Base-by-base conservation (phyloP, 192 early-diverging fungal species). In the Haplosporangium gracile region DNA sequence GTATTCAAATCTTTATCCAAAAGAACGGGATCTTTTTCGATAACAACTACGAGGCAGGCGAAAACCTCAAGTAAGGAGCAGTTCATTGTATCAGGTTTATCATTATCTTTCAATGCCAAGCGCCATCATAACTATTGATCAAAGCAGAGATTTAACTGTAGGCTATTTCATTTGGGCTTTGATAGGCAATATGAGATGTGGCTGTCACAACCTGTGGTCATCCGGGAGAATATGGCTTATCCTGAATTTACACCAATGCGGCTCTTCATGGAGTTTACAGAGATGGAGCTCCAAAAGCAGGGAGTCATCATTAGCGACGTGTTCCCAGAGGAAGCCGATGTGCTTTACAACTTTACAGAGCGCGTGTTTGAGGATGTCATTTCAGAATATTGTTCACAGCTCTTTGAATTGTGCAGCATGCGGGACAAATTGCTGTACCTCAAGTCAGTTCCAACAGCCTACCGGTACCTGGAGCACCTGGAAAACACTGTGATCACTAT, bases 11-110 rank as follows among this genome's bases (percentile, higher is more conserved):
- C 2, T 97, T 95, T 82, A 93, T 97, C 68, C 94, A 96, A 36
- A 97, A 97, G 79, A 95, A 96, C 80, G 95, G 94, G 55, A 93
- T 97, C 36, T 97, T 97, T 75, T 97, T 94, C 80, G 96, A 97
- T 87, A 91, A 93, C 71, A 94, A 94, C 36, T 91, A 88, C 60
- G 79, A 90, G 55, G 83, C 92, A 20, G 74, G 89, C 47, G 92
- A 90, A 72, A 93, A 93, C 74, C 89, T 93, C 63, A 84, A 82
- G 91, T 93, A 89, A 68, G 81, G 43, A 71, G 2, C 40, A 13
- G 4, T 10, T 0, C 36, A 53, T 6, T 49, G 5, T 7, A 16
- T 18, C 68, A 8, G 24, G 0, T 55, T 51, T 51, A 51, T 38
- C 36, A 38, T 29, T 18, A 51, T 42, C 20, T 36, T 34, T 36